Conservation (phyloP, 768 basidiomycete species). For the Leccinum uliginosum region DNA sequence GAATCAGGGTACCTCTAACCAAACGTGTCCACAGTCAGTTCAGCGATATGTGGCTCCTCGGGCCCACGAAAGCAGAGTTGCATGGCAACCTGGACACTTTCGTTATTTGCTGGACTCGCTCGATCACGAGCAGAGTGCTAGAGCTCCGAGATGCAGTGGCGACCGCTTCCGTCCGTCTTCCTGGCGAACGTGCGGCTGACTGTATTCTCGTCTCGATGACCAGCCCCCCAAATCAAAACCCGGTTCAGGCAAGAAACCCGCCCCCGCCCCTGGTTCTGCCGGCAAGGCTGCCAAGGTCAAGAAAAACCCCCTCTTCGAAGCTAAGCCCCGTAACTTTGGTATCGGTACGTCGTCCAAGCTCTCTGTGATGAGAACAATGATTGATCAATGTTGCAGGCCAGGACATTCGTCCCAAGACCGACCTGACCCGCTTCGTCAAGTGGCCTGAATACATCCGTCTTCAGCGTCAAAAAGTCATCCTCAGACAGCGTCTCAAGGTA, state of each 20-base stretch:
- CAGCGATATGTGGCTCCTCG: slow-evolving; percentile 15
- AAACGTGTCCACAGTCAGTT: slow-evolving; percentile 16
- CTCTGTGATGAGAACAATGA: background rate
- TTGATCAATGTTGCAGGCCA: slow-evolving; percentile 56
- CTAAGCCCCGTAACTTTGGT: slow-evolving; percentile 87
- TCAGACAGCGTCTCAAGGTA: slow-evolving; percentile 96
- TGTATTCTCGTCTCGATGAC: slow-evolving; percentile 82
- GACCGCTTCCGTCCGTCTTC: slow-evolving; percentile 23
- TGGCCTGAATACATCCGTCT: slow-evolving; percentile 99
- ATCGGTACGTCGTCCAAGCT: slow-evolving; percentile 61
- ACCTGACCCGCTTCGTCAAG: slow-evolving; percentile 96
- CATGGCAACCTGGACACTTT: slow-evolving; percentile 36
- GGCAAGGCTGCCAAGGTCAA: slow-evolving; percentile 68
- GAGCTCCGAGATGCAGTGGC: slow-evolving; percentile 48
- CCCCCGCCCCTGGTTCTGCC: slow-evolving; percentile 77
- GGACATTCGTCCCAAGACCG: slow-evolving; percentile 84
- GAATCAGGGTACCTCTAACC: slow-evolving; percentile 19
- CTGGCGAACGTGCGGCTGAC: slow-evolving; percentile 32
- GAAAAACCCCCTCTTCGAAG: slow-evolving; percentile 97
- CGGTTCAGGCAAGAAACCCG: slow-evolving; percentile 78
- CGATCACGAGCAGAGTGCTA: slow-evolving; percentile 35
- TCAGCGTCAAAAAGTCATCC: slow-evolving; percentile 97
- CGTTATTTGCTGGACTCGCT: slow-evolving; percentile 39
- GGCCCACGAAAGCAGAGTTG: slow-evolving; percentile 36
- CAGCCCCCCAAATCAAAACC: slow-evolving; percentile 73